A percentile compares a stretch with the other conserved stretches of the same genome.
phyloP scores from a whole-genome alignment of 805 yeast genomes.

The Barnettozyma pratensis region DNA sequence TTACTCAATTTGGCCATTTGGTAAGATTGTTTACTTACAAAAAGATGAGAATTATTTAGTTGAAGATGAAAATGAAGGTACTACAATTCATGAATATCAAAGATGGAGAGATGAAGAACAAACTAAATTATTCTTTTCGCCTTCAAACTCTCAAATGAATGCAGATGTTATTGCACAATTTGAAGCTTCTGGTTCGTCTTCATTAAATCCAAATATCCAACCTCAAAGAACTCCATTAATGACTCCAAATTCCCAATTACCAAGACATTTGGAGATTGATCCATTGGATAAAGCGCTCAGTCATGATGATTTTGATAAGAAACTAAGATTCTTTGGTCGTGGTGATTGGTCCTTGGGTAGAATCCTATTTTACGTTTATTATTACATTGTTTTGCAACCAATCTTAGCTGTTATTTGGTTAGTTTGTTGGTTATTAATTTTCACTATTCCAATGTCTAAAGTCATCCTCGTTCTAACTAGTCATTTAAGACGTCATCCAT shows the following conservation, averaged over 20 bases:
- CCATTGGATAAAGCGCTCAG: background rate
- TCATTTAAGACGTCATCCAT: slow-evolving; percentile 85
- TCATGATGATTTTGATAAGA: slow-evolving; percentile 25
- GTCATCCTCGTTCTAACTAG: slow-evolving; percentile 60
- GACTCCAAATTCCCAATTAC: slow-evolving; percentile 6
- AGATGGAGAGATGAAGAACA: slow-evolving; percentile 78
- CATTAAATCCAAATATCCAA: background rate
- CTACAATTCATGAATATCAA: slow-evolving; percentile 77
- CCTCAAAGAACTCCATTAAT: background rate
- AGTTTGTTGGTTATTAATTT: slow-evolving; percentile 75
- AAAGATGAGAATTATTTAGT: slow-evolving; percentile 75
- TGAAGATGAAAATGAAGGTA: slow-evolving; percentile 88
- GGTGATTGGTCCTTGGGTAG: slow-evolving; percentile 90
- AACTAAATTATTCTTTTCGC: slow-evolving; percentile 68
- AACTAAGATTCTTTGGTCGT: slow-evolving; percentile 74
- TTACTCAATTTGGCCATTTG: slow-evolving; percentile 84
- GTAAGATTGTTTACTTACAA: slow-evolving; percentile 74
- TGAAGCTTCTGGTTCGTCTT: background rate
- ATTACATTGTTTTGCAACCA: slow-evolving; percentile 69
- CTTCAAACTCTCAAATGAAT: slow-evolving; percentile 20
- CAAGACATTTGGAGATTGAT: background rate
- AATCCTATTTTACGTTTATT: slow-evolving; percentile 65
- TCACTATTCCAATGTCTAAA: slow-evolving; percentile 92
- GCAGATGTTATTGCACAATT: background rate
- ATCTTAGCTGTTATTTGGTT: slow-evolving; percentile 48